phyloP scores from a whole-genome alignment of 108 stramenopile genomes.

The Pseudonitzschia delicatissima region DNA sequence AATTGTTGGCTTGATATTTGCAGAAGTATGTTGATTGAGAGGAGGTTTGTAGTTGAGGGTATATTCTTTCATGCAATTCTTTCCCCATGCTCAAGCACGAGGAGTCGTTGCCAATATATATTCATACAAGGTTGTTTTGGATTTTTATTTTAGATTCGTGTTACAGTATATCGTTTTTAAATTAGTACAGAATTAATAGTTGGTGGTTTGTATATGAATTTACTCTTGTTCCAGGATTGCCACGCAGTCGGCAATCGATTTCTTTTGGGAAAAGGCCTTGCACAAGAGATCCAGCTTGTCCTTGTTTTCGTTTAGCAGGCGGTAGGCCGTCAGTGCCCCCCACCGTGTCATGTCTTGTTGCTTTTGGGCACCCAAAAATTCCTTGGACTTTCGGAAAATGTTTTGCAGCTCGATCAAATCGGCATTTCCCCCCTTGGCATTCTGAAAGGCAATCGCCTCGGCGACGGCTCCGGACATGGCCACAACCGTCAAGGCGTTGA shows the following conservation, averaged over 20 bases:
- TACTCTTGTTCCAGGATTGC: conserved; percentile 49
- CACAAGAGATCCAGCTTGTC: conserved; percentile 61
- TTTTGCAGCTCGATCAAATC: conserved; percentile 73
- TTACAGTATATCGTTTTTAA: too few relatives aligned
- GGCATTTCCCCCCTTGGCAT: conserved; percentile 57
- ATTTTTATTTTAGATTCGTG: too few relatives aligned
- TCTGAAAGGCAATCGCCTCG: conserved; percentile 66
- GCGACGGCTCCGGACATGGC: conserved; percentile 79
- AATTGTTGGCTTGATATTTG: too few relatives aligned
- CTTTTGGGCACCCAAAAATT: conserved; percentile 81
- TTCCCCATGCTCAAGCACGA: too few relatives aligned
- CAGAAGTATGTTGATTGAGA: too few relatives aligned
- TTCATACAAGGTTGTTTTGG: too few relatives aligned
- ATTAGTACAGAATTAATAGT: too few relatives aligned
- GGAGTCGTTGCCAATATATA: too few relatives aligned
- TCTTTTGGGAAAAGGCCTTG: conserved; percentile 58
- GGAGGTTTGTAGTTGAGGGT: too few relatives aligned
- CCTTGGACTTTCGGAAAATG: conserved; percentile 57
- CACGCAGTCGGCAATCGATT: conserved; percentile 70
- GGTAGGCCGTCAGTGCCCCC: conserved; percentile 72
- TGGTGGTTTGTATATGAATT: too few relatives aligned
- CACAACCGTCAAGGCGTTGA: conserved; percentile 67
- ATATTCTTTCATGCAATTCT: too few relatives aligned
- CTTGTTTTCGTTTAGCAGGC: conserved; percentile 54
- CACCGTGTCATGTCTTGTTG: conserved; percentile 88